A percentile compares a stretch with the other conserved stretches of the same genome.
Conservation (phyloP, 768 basidiomycete species). For the Suillus tomentosus region DNA sequence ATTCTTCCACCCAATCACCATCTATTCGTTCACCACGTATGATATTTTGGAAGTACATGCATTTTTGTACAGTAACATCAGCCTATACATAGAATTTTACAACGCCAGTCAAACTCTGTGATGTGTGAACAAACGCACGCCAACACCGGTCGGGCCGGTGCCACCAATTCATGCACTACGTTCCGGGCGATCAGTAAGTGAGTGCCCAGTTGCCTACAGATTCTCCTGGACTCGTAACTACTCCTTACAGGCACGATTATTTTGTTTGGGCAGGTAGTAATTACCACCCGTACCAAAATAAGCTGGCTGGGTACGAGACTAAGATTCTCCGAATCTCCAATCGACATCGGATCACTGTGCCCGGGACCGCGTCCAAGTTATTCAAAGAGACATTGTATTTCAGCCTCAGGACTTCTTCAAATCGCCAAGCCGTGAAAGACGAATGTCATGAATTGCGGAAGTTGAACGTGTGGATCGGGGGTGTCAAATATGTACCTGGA, state of each 20-base stretch:
- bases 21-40: slow-evolving; percentile 11
- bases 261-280: neutral
- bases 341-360: neutral
- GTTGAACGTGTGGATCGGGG: neutral
- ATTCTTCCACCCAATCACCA: slow-evolving; percentile 4
- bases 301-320: neutral
- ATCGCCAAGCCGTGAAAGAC: neutral
- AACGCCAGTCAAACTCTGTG: neutral
- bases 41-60: slow-evolving; percentile 6
- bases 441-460: neutral
- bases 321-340: neutral
- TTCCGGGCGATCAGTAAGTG: neutral
- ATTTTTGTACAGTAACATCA: slow-evolving; percentile 10
- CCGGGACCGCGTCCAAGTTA: neutral
- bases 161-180: neutral
- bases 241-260: neutral
- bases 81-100: slow-evolving; percentile 1
- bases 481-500: neutral
- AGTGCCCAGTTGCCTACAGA: neutral
- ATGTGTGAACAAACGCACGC: too few relatives aligned
- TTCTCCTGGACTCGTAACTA: neutral
- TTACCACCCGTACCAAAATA: neutral
- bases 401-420: neutral
- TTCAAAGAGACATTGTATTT: neutral
- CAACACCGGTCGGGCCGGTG: too few relatives aligned